A percentile compares a stretch with the other conserved stretches of the same genome.
These are phyloP conservation scores for Talaromyces adpressus DNA, from an alignment of 495 filamentous ascomycete species.

Conservation along the genomic window DNA sequence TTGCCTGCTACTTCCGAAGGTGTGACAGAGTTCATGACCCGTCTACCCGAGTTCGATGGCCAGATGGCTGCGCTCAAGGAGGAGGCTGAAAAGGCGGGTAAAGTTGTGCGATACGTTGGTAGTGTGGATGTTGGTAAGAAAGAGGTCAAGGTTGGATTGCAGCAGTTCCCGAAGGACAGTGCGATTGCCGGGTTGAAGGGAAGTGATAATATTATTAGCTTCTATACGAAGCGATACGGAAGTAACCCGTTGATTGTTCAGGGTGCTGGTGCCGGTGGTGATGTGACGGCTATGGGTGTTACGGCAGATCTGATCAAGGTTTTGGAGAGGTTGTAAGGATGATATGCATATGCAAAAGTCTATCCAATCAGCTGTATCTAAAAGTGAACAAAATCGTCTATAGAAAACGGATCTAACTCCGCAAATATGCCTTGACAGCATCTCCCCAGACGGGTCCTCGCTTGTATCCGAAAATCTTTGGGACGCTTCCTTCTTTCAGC, in stretches of 20 bases:
- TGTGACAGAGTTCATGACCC: conserved; percentile 69
- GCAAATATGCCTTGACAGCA: conserved; percentile 52
- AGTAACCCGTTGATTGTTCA: conserved; percentile 85
- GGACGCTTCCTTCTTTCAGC: conserved; percentile 58
- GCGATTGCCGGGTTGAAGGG: conserved; percentile 91
- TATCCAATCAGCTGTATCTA: background rate
- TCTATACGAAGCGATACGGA: conserved; percentile 93
- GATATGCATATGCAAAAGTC: background rate
- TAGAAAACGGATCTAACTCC: conserved; percentile 19
- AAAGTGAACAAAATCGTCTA: background rate
- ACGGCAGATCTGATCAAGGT: conserved; percentile 85
- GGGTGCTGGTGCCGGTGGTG: conserved; percentile 88
- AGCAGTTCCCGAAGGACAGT: conserved; percentile 74
- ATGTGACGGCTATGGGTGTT: conserved; percentile 96
- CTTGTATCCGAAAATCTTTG: conserved; percentile 64
- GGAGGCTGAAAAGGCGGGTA: conserved; percentile 71
- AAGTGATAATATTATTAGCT: conserved; percentile 96
- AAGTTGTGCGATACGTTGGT: conserved; percentile 93
- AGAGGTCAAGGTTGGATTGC: conserved; percentile 78
- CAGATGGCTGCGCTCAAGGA: conserved; percentile 79
- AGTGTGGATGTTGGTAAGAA: conserved; percentile 73
- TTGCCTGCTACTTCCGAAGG: conserved; percentile 51
- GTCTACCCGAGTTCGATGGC: conserved; percentile 67
- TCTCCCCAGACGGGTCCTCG: conserved; percentile 59
- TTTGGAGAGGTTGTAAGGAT: conserved; percentile 39